These are phyloP conservation scores for Acrocalymma vagum DNA, from an alignment of 2,329 filamentous ascomycete genomes.

Conservation along the genomic window DNA sequence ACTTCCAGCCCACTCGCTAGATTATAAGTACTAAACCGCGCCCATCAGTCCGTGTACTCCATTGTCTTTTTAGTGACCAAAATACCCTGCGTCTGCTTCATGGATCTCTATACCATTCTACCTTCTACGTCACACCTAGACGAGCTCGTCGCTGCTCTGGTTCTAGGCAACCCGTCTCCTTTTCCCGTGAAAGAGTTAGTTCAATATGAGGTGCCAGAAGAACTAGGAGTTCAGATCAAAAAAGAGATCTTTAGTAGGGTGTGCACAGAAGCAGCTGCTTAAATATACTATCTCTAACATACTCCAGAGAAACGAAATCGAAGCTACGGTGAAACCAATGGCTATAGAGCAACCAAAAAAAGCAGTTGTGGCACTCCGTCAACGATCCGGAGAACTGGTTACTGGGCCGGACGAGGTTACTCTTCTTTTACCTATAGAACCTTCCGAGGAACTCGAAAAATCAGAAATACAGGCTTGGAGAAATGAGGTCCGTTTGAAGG, in stretches of 20 bases:
- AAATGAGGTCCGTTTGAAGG: background rate
- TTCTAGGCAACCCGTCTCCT: background rate
- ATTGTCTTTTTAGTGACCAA: background rate
- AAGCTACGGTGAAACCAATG: background rate
- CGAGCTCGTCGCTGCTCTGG: background rate
- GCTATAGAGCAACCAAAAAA: background rate
- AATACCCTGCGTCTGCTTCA: background rate
- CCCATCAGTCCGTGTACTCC: background rate
- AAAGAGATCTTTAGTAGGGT: background rate
- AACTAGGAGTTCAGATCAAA: background rate
- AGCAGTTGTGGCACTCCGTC: background rate
- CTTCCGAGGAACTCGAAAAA: background rate
- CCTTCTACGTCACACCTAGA: background rate
- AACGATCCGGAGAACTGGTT: background rate
- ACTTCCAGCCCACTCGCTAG: background rate
- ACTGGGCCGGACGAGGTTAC: background rate
- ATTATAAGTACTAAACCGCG: background rate
- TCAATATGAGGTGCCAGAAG: background rate
- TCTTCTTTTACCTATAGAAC: slow-evolving; percentile 1
- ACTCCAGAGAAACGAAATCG: background rate
- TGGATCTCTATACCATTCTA: slow-evolving; percentile 1
- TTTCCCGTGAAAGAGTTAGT: background rate
- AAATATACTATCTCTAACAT: background rate
- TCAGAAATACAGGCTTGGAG: background rate
- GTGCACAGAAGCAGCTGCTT: background rate